Evolutionary conservation across 2,329 filamentous ascomycete species (phyloP).

Genomic region (Colletotrichum sp.): DNA sequence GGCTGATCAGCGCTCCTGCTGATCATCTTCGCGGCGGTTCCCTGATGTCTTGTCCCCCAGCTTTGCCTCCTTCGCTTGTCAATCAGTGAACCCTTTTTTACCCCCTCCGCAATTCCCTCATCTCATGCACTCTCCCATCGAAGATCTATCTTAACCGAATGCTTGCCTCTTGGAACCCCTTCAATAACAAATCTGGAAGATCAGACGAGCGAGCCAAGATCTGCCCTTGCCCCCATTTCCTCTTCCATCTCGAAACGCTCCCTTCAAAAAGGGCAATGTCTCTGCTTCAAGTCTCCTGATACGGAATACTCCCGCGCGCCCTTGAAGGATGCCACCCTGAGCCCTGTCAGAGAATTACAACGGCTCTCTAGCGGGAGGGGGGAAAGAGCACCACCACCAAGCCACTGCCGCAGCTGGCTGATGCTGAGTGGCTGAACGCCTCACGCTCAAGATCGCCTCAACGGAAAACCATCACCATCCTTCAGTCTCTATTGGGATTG

Average conservation of each 20-base stretch:
- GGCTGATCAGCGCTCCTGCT: constrained; percentile 11
- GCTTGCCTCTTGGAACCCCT: neutral
- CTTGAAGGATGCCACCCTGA: neutral
- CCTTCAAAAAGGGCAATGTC: neutral
- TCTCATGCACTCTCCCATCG: neutral
- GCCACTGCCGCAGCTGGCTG: constrained; percentile 5
- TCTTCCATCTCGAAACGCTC: neutral
- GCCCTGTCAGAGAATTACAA: neutral
- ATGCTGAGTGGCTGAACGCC: constrained; percentile 4
- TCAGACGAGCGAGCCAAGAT: neutral
- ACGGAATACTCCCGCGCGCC: neutral
- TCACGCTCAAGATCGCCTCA: neutral
- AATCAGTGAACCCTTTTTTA: neutral
- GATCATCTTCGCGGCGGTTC: neutral
- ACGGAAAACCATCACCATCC: neutral
- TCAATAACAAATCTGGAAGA: neutral
- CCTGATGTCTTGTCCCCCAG: neutral
- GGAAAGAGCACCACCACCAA: neutral
- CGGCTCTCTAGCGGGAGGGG: neutral
- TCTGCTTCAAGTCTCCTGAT: neutral
- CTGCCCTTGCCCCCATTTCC: neutral
- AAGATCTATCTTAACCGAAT: neutral
- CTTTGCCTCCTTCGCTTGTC: neutral
- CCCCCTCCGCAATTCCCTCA: neutral
- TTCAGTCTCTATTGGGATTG: neutral